These are phyloP conservation scores for Tricholoma flavovirens DNA, from an alignment of 768 basidiomycete species.

Conservation along the genomic window DNA sequence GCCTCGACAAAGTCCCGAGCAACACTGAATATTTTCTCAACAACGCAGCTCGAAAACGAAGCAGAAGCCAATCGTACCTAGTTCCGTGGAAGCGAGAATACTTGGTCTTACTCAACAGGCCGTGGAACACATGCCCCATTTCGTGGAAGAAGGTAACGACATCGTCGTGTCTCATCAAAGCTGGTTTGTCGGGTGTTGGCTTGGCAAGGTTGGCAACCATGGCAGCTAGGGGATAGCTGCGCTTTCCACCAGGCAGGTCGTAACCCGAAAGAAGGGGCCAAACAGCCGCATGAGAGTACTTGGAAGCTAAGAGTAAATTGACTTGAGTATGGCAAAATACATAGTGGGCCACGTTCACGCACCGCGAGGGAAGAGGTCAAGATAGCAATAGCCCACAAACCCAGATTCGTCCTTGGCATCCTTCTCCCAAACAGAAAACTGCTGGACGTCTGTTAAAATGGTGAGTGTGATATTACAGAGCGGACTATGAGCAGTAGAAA, in stretches of 20 bases:
- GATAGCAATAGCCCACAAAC: constrained; percentile 82
- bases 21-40: constrained; percentile 33
- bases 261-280: constrained; percentile 74
- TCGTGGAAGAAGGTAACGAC: constrained; percentile 93
- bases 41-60: background rate
- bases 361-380: constrained; percentile 85
- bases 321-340: background rate
- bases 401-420: constrained; percentile 62
- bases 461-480: background rate
- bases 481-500: constrained; percentile 20
- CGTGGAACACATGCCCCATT: constrained; percentile 75
- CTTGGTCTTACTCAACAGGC: constrained; percentile 61
- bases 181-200: constrained; percentile 72
- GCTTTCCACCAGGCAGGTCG: constrained; percentile 45
- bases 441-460: constrained; percentile 59
- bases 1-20: constrained; percentile 85
- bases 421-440: constrained; percentile 81
- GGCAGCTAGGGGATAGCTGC: constrained; percentile 68
- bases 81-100: constrained; percentile 82
- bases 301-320: constrained; percentile 42
- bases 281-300: constrained; percentile 85
- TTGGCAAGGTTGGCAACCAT: constrained; percentile 94
- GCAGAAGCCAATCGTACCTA: constrained; percentile 29
- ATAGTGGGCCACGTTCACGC: constrained; percentile 11
- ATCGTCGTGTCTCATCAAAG: constrained; percentile 82